These are phyloP conservation scores for Rhodofomes roseus DNA, from an alignment of 1,284 basidiomycete species.

Conservation along the genomic window DNA sequence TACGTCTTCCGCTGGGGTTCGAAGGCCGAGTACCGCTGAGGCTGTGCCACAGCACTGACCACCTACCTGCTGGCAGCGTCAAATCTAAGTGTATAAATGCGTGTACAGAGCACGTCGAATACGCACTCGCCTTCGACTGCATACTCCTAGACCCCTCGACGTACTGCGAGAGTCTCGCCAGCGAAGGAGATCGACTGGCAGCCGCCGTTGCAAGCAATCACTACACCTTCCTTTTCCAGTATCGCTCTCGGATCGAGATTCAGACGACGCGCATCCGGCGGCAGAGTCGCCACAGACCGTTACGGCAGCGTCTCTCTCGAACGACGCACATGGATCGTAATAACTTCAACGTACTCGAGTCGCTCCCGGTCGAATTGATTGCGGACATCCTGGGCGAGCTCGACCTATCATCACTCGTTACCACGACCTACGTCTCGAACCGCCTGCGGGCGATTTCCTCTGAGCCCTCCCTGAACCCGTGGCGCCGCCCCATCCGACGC, in stretches of 20 bases:
- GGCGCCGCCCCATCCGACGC: constrained; percentile 63
- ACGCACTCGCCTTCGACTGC: not conserved
- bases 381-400: constrained; percentile 68
- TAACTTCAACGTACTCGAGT: constrained; percentile 34
- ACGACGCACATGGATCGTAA: not conserved
- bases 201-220: not conserved
- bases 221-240: not conserved
- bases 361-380: constrained; percentile 69
- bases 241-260: constrained; percentile 1
- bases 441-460: constrained; percentile 52
- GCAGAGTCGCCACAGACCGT: not conserved
- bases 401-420: constrained; percentile 55
- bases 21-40: not conserved
- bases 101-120: not conserved
- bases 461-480: constrained; percentile 65
- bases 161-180: not conserved
- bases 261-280: not conserved
- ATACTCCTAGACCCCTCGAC: not conserved
- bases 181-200: not conserved
- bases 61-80: not conserved
- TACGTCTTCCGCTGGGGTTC: not conserved
- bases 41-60: not conserved
- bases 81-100: not conserved
- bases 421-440: constrained; percentile 54
- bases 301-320: not conserved